Evolutionary conservation across 192 early-diverging fungal genomes (phyloP).

Genomic region (Podila verticillata): DNA sequence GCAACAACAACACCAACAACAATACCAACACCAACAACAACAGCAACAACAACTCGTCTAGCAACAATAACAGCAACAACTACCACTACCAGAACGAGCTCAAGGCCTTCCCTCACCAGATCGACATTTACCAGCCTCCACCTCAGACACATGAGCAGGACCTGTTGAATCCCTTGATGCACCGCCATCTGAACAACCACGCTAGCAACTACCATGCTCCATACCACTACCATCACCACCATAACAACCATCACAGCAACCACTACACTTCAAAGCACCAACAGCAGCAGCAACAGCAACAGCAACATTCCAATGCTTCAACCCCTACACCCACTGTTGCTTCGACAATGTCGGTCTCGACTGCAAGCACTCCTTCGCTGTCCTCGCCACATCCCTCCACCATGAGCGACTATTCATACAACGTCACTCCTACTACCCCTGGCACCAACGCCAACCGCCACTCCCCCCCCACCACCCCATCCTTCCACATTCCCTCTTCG

Average conservation of each 20-base stretch:
- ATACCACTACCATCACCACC: slow-evolving; percentile 18
- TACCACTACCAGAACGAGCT: slow-evolving; percentile 21
- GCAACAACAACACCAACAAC: not conserved
- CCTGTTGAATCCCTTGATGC: slow-evolving; percentile 14
- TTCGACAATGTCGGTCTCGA: slow-evolving; percentile 32
- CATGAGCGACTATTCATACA: slow-evolving; percentile 25
- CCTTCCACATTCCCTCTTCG: slow-evolving; percentile 43
- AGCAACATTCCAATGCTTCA: slow-evolving; percentile 26
- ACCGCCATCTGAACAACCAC: slow-evolving; percentile 24
- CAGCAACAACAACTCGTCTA: slow-evolving; percentile 11
- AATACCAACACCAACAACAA: not conserved
- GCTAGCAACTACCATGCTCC: slow-evolving; percentile 16
- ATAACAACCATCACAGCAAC: slow-evolving; percentile 6
- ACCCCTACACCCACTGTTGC: slow-evolving; percentile 39
- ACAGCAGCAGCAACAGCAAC: slow-evolving; percentile 3
- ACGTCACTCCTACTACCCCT: slow-evolving; percentile 7
- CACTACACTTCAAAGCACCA: not conserved
- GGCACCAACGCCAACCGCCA: slow-evolving; percentile 1
- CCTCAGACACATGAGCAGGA: slow-evolving; percentile 18
- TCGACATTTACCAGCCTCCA: slow-evolving; percentile 41
- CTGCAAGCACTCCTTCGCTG: slow-evolving; percentile 43
- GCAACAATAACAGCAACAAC: not conserved
- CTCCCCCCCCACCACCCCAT: slow-evolving; percentile 31
- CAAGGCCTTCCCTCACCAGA: slow-evolving; percentile 28
- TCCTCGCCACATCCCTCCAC: slow-evolving; percentile 17